Conservation (phyloP, 495 filamentous ascomycete genomes). For the Aspergillus coremiiformis region DNA sequence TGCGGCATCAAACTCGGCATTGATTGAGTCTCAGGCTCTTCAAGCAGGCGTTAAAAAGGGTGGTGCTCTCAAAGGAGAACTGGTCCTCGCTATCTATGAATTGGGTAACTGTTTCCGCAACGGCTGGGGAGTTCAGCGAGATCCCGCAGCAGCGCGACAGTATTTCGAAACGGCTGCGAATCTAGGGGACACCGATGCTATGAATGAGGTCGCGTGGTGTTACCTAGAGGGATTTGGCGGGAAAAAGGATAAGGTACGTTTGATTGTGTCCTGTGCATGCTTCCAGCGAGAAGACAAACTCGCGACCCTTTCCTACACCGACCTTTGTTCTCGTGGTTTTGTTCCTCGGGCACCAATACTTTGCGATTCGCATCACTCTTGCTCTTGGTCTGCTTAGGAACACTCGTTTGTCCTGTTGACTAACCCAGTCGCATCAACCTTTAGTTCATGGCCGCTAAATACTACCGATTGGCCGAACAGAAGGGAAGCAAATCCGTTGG, state of each 20-base stretch:
- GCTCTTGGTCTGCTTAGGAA: neutral
- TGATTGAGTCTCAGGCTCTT: slow-evolving; percentile 75
- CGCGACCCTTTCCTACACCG: neutral
- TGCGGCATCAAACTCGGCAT: slow-evolving; percentile 86
- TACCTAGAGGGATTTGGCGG: slow-evolving; percentile 91
- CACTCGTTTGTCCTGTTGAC: slow-evolving; percentile 1
- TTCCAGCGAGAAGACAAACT: slow-evolving; percentile 1
- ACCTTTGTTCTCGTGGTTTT: neutral
- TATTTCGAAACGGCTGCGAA: slow-evolving; percentile 98
- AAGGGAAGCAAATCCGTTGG: slow-evolving; percentile 84
- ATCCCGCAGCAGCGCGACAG: slow-evolving; percentile 79
- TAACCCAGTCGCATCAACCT: slow-evolving; percentile 11
- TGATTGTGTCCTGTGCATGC: slow-evolving; percentile 5
- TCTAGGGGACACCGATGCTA: slow-evolving; percentile 90
- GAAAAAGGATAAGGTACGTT: slow-evolving; percentile 92
- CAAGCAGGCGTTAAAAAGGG: slow-evolving; percentile 84
- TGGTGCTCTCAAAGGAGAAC: slow-evolving; percentile 90
- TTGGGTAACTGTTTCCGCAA: slow-evolving; percentile 89
- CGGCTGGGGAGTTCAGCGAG: slow-evolving; percentile 88
- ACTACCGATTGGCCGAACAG: slow-evolving; percentile 86
- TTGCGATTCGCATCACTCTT: slow-evolving; percentile 15
- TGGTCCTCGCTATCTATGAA: slow-evolving; percentile 96
- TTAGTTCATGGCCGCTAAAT: slow-evolving; percentile 81
- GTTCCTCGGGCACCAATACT: slow-evolving; percentile 18
- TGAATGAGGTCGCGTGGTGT: slow-evolving; percentile 96